Conservation (phyloP, 2,329 filamentous ascomycete genomes). For the Cadophora gregata region DNA sequence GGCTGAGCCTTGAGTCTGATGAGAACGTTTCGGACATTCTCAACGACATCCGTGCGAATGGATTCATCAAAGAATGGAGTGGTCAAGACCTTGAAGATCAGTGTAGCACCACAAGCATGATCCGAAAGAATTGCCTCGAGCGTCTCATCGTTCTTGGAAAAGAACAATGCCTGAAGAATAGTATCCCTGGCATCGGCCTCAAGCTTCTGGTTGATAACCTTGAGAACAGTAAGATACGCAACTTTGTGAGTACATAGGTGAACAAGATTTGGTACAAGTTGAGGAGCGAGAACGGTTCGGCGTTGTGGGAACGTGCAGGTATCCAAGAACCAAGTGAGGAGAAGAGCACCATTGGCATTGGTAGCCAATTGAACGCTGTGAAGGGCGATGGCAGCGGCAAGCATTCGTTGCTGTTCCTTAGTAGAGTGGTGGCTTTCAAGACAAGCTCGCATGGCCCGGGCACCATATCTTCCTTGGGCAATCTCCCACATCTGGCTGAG, state of each 20-base stretch:
- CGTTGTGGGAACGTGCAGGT: slow-evolving; percentile 95
- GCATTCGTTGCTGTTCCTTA: slow-evolving; percentile 93
- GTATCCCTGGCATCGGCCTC: slow-evolving; percentile 91
- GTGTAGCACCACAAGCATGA: slow-evolving; percentile 87
- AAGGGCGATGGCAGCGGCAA: slow-evolving; percentile 92
- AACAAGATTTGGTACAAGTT: slow-evolving; percentile 89
- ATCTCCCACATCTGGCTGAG: slow-evolving; percentile 92
- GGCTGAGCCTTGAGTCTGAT: slow-evolving; percentile 91
- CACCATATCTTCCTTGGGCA: slow-evolving; percentile 90
- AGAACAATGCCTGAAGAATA: slow-evolving; percentile 90
- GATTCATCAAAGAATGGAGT: slow-evolving; percentile 96
- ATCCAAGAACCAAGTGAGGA: slow-evolving; percentile 97
- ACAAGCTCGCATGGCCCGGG: slow-evolving; percentile 94
- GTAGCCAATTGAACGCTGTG: slow-evolving; percentile 96
- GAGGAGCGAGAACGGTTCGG: slow-evolving; percentile 88
- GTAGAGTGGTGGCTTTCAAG: slow-evolving; percentile 94
- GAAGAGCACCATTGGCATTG: slow-evolving; percentile 90
- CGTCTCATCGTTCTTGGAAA: slow-evolving; percentile 83
- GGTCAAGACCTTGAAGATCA: slow-evolving; percentile 98
- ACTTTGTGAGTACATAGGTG: slow-evolving; percentile 99
- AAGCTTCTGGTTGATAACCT: slow-evolving; percentile 97
- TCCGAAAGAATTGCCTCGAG: slow-evolving; percentile 91
- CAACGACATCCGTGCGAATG: slow-evolving; percentile 85
- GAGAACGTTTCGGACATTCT: slow-evolving; percentile 90
- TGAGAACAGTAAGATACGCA: slow-evolving; percentile 93